Evolutionary conservation across 1,139 yeast species (phyloP).

Genomic region (Pichia norvegensis): DNA sequence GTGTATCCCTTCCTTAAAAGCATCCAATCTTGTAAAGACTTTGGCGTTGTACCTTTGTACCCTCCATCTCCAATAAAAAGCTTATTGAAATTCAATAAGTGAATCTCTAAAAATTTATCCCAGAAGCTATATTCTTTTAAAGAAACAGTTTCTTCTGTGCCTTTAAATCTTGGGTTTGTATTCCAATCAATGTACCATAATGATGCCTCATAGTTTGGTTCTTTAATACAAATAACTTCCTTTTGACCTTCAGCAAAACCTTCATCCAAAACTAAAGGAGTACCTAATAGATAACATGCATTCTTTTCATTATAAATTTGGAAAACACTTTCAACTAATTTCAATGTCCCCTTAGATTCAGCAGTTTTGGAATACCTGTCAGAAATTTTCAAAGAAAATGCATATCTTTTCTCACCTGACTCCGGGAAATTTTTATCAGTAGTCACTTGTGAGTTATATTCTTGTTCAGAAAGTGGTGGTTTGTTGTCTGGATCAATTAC

Average conservation of each 20-base stretch:
- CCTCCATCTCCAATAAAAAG: conserved; percentile 8
- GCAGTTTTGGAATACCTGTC: conserved; percentile 25
- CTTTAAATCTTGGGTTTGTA: conserved; percentile 38
- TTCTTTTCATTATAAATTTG: conserved; percentile 54
- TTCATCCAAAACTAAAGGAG: conserved; percentile 49
- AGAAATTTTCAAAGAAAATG: conserved; percentile 41
- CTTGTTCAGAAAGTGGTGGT: conserved; percentile 78
- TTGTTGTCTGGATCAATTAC: conserved; percentile 46
- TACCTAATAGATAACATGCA: conserved; percentile 55
- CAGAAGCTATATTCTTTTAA: conserved; percentile 25
- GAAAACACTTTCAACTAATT: conserved; percentile 50
- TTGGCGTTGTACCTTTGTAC: neutral
- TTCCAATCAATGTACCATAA: conserved; percentile 61
- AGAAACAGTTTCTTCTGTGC: conserved; percentile 25
- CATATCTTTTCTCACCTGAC: conserved; percentile 45
- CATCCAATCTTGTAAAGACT: conserved; percentile 40
- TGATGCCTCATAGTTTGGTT: conserved; percentile 52
- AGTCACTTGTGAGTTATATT: conserved; percentile 67
- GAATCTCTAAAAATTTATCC: conserved; percentile 39
- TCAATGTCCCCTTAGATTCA: conserved; percentile 32
- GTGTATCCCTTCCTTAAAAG: conserved; percentile 45
- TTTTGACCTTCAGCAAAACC: conserved; percentile 64
- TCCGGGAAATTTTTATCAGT: conserved; percentile 43
- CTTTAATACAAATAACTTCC: conserved; percentile 68
- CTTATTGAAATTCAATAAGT: conserved; percentile 1